Evolutionary conservation across 2,329 filamentous ascomycete genomes (phyloP), one percentile per base, ranked within the genome.

Genomic region (Didymella glomerata): DNA sequence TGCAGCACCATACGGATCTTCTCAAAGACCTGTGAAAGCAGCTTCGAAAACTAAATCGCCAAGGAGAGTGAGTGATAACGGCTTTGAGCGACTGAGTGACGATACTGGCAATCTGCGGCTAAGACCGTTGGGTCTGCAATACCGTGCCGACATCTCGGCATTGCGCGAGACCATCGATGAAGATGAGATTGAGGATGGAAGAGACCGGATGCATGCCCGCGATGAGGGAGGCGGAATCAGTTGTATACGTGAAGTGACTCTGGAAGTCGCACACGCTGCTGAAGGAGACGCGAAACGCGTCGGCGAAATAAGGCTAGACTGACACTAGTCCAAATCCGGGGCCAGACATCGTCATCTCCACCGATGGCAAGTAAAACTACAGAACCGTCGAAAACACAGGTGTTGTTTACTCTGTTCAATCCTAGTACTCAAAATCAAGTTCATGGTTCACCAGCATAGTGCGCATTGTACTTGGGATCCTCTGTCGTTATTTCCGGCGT

Each of bases 401-500:
- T 40, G 36, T 11, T 20, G 18, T 11, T 20, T 20, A 20, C 10
- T n/a, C 8, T 8, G 8, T 5, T 20, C 36, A 10, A 3, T n/a
- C 32, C 14, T 11, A 20, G 4, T 1, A 13, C 16, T 18, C 7
- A 20, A n/a, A 20, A 4, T 20, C 3, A 18, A 40, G 1, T 4
- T 20, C 5, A 20, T 18, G n/a, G 16, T 20, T 11, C 9, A 20
- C 20, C 3, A 14, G 7, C 8, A 25, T 16, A 34, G 16, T 25
- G 40, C 14, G 22, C 32, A 16, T 18, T 22, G 45, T 47, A 14
- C 30, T 9, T 14, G 24, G 16, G 27, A 7, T 18, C 10, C 24
- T 11, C 44, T 44, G 44, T 52, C 49, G 44, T 53, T 38, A 58
- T 53, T 27, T 13, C 45, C 3, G 11, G 14, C 2, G 5, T 30